phyloP scores from a whole-genome alignment of 352 stramenopile species.

The Phytophthora rubi region DNA sequence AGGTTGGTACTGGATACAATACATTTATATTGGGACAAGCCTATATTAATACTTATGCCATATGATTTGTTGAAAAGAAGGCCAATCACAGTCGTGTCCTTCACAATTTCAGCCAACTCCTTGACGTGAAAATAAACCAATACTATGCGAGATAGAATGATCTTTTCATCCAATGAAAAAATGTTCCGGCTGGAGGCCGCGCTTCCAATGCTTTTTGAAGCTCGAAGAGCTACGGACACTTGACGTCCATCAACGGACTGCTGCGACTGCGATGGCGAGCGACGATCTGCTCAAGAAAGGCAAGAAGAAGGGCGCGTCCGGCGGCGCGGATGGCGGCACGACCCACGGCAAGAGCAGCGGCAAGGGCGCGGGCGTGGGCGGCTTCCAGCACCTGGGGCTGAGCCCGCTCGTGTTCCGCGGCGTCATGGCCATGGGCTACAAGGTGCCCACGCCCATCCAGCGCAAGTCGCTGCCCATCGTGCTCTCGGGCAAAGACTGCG shows the following conservation, averaged over 20 bases:
- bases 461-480: conserved; percentile 97
- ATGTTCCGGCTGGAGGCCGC: neutral
- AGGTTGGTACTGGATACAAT: too few species aligned
- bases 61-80: too few species aligned
- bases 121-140: too few species aligned
- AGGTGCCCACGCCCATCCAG: conserved; percentile 99
- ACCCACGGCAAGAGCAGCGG: conserved; percentile 83
- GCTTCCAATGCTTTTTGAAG: conserved; percentile 38
- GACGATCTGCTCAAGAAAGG: conserved; percentile 76
- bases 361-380: conserved; percentile 75
- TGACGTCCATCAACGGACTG: conserved; percentile 10
- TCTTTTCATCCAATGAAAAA: too few species aligned
- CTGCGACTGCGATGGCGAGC: conserved; percentile 44
- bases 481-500: conserved; percentile 96
- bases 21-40: too few species aligned
- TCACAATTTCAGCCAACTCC: too few species aligned
- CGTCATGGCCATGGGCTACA: conserved; percentile 96
- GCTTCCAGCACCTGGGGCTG: conserved; percentile 89
- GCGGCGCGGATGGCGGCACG: conserved; percentile 33
- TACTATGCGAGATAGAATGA: too few species aligned
- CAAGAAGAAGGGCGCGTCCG: conserved; percentile 44
- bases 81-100: too few species aligned
- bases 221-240: conserved; percentile 23
- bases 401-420: conserved; percentile 79
- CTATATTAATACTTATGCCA: too few species aligned